phyloP scores from a whole-genome alignment of 257 asterid genomes.

The Marsdenia floribunda region DNA sequence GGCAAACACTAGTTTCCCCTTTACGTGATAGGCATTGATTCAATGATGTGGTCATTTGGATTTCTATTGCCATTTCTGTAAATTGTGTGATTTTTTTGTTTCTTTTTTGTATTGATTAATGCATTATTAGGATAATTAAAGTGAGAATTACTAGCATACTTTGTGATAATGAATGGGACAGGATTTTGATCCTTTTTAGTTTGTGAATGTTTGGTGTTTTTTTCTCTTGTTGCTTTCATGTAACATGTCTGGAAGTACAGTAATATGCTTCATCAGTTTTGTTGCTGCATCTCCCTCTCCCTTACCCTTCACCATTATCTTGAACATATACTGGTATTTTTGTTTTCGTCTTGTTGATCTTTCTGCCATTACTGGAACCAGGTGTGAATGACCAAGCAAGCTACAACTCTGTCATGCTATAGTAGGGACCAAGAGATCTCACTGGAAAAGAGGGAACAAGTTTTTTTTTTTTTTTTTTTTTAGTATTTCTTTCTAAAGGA shows the following conservation, averaged over 20 bases:
- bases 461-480: background rate
- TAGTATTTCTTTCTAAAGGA: conserved; percentile 17
- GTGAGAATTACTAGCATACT: background rate
- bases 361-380: conserved; percentile 2
- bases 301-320: background rate
- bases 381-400: background rate
- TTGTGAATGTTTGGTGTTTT: background rate
- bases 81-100: background rate
- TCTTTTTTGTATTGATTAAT: background rate
- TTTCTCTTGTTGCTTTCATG: background rate
- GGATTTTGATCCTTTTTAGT: background rate
- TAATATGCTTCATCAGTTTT: background rate
- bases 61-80: background rate
- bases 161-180: background rate
- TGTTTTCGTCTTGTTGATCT: background rate
- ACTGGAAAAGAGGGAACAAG: conserved; percentile 1
- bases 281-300: background rate
- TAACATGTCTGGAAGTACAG: background rate
- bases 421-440: background rate
- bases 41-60: background rate
- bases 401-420: background rate
- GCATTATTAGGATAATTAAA: background rate
- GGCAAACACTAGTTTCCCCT: background rate
- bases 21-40: background rate
- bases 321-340: background rate